These are phyloP conservation scores for Penicillium sp. DNA, from an alignment of 2,329 filamentous ascomycete species.

Conservation along the genomic window DNA sequence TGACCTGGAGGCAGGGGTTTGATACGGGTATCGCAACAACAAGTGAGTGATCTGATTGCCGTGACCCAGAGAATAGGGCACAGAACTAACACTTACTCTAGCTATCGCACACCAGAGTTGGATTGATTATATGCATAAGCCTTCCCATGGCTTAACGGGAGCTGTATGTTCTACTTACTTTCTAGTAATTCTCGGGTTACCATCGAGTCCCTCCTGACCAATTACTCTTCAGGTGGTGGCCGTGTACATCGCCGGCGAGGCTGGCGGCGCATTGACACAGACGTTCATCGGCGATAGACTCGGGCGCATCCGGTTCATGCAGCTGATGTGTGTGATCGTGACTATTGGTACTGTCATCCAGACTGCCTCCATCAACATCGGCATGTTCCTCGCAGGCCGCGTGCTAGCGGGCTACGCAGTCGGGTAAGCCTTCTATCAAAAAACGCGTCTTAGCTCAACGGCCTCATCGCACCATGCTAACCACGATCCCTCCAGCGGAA, in stretches of 20 bases:
- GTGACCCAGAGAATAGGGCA: neutral
- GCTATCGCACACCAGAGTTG: slow-evolving; percentile 64
- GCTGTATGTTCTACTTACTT: slow-evolving; percentile 42
- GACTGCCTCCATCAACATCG: slow-evolving; percentile 59
- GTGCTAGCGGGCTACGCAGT: slow-evolving; percentile 53
- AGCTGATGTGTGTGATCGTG: slow-evolving; percentile 58
- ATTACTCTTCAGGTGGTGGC: slow-evolving; percentile 52
- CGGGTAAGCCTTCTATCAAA: slow-evolving; percentile 37
- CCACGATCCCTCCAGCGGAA: slow-evolving; percentile 39
- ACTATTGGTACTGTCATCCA: slow-evolving; percentile 60
- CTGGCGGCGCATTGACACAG: slow-evolving; percentile 58
- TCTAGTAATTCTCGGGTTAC: neutral
- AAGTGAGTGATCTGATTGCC: slow-evolving; percentile 45
- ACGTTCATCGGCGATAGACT: slow-evolving; percentile 58
- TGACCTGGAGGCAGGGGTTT: slow-evolving; percentile 51
- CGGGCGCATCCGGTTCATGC: slow-evolving; percentile 59
- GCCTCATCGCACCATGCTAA: neutral
- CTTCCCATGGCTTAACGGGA: slow-evolving; percentile 59
- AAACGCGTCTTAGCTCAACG: neutral
- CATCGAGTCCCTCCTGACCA: neutral
- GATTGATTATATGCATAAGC: slow-evolving; percentile 62
- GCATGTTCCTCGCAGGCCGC: slow-evolving; percentile 58
- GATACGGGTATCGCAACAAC: slow-evolving; percentile 65
- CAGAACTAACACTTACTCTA: slow-evolving; percentile 22
- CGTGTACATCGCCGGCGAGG: slow-evolving; percentile 64